Percentiles rank a stretch among this genome's conserved stretches.
phyloP scores from a whole-genome alignment of 2,329 filamentous ascomycete genomes.

The Nemania sp. region DNA sequence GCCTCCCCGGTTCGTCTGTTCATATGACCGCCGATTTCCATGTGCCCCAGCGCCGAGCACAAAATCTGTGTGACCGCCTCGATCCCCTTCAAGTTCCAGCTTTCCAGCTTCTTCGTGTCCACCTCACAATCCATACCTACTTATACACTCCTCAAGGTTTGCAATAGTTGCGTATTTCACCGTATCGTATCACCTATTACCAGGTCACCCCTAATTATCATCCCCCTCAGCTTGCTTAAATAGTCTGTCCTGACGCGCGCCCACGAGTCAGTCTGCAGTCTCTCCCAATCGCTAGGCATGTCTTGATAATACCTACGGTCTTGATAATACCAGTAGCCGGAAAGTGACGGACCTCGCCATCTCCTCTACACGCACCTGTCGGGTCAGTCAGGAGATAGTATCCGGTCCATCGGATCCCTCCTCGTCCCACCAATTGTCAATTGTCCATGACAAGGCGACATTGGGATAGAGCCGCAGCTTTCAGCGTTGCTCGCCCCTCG shows the following conservation, averaged over 20 bases:
- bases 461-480: too few relatives aligned
- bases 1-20: neutral
- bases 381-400: too few relatives aligned
- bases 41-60: neutral
- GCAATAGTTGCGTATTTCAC: neutral
- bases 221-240: neutral
- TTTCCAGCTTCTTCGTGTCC: neutral
- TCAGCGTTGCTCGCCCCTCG: too few relatives aligned
- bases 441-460: too few relatives aligned
- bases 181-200: neutral
- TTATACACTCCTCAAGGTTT: neutral
- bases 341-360: neutral
- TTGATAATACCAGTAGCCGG: neutral
- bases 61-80: constrained; percentile 22
- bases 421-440: too few relatives aligned
- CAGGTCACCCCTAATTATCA: neutral
- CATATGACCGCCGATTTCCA: neutral
- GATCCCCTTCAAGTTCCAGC: too few relatives aligned
- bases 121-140: neutral
- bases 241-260: constrained; percentile 2
- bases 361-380: neutral
- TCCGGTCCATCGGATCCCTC: too few relatives aligned
- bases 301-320: too few relatives aligned
- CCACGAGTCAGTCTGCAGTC: constrained; percentile 1
- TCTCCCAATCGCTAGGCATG: neutral